Base-by-base conservation (phyloP, 768 basidiomycete genomes). In the Tephrocybe sp. region DNA sequence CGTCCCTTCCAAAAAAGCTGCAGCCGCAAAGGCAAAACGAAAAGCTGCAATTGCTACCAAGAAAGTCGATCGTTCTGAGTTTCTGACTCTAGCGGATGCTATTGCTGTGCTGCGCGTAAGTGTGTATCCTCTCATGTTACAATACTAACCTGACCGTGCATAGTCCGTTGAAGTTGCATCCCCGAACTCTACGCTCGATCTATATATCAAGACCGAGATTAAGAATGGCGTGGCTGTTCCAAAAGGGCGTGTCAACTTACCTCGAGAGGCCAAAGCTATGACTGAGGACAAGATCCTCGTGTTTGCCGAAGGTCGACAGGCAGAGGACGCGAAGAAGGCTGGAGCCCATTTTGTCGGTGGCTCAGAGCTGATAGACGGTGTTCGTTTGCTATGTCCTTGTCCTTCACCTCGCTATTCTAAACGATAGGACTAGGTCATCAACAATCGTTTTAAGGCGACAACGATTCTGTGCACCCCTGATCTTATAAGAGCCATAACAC, bases 291-390 rank as follows among this genome's bases (percentile, higher is more conserved):
- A 79, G 47, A 85, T 98, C 46, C 77, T 97, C n/a, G 93, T 96
- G 25, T 98, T 98, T 60, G 94, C 94, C 3, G 90, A 93, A 58
- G 92, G 92, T 5, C 75, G 83, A 48, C 76, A 80, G 43, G 91
- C 87, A 15, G 89, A 91, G 16, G 84, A 89, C 22, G 97, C 97
- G 0, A 85, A 79, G 67, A 80, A 76, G 35, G 91, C 92, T 4
- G 97, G 97, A 5, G 97, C 95, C 1, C 83, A 92, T 52, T 80
- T 88, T 52, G 91, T 98, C 13, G 97, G 97, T 38, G 96, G 94
- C 24, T 75, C 80, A 36, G 97, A 98, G 60, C 73, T 99, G 5
- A 82, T 92, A 47, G 87, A 92, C n/a, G 84, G 83, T 48, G 92
- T 93, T 60, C 19, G 87, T 77, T n/a, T 34, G 32, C 35, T 49